Conservation (phyloP, 305 asterid species). For the Fraxinus nigra region DNA sequence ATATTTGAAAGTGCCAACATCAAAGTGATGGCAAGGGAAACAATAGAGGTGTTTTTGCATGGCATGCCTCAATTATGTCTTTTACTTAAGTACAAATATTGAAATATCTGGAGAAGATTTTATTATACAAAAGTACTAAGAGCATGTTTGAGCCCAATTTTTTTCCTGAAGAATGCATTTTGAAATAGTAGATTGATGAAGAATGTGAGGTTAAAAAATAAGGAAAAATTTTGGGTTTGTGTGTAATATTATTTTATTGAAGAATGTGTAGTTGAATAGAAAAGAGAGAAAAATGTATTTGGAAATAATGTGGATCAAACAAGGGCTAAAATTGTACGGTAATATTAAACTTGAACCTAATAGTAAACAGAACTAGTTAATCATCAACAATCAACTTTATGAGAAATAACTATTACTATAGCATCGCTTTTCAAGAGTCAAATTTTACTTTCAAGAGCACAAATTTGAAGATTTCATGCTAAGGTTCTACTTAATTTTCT, state of each 20-base stretch:
- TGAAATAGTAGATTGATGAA: too few relatives aligned
- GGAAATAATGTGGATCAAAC: too few relatives aligned
- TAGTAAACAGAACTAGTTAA: background rate
- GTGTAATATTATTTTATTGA: too few relatives aligned
- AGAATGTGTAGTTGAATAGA: too few relatives aligned
- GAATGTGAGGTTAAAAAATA: too few relatives aligned
- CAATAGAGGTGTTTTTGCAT: background rate
- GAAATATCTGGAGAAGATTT: background rate
- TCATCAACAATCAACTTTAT: background rate
- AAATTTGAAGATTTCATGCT: constrained; percentile 11
- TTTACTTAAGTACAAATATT: background rate
- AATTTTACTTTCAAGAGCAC: constrained; percentile 1
- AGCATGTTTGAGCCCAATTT: too few relatives aligned
- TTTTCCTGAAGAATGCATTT: too few relatives aligned
- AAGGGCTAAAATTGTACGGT: background rate
- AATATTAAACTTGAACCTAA: background rate
- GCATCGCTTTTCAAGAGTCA: constrained; percentile 16
- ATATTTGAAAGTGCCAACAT: constrained; percentile 22
- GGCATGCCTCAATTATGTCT: background rate
- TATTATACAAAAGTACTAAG: background rate
- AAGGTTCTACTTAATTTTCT: constrained; percentile 6
- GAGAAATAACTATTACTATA: background rate
- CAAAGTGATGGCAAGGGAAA: background rate
- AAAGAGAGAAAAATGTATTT: too few relatives aligned
- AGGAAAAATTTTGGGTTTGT: too few relatives aligned